Evolutionary conservation across 106 monocot genomes (phyloP), one percentile per base, ranked within the genome.

Genomic region (Acorus gramineus): DNA sequence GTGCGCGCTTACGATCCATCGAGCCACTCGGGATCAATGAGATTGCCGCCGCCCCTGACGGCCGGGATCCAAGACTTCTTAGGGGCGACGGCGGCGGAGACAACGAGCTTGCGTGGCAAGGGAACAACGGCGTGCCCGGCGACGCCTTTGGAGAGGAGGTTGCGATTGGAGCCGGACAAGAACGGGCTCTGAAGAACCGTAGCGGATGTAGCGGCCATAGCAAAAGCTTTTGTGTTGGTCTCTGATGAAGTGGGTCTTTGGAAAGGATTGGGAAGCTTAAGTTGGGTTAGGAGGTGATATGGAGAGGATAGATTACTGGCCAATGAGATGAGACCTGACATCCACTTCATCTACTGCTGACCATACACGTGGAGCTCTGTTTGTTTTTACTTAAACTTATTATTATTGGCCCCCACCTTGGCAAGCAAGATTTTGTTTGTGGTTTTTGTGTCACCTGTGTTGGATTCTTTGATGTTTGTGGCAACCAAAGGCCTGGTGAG

Each of bases 11-110:
- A 96, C 90, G 95, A 96, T 75, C 90, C 95, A 60, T 96, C 95
- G 46, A 96, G 96, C 96, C 90, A 96, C 14, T 86, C 76, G 6
- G 96, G 96, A 77, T 91, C 84, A 69, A 96, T 42, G 43, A 96
- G 67, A 67, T 79, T 82, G 54, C 82, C 81, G 11, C 87, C 91
- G 13, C 61, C 78, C 60, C 46, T 80, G 60, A 96, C 78, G 14
- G 64, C 96, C 0, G 96, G 96, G 65, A 96, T 65, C 96, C 96
- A 96, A 2, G 96, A 91, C 77, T 96, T 87, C 79, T 96, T 96
- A 2, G 71, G 54, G 2, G 72, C 72, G 42, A 58, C 82, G 3
- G 86, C 86, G 0, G 82, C 93, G 14, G 56, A 69, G 48, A 80
- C 74, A 4, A 84, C 69, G 2, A 81, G 12, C 61, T 68, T 70